Percentiles rank a stretch among this genome's conserved stretches.
phyloP scores from a whole-genome alignment of 768 basidiomycete species.

The Hygrocybe coccinea region DNA sequence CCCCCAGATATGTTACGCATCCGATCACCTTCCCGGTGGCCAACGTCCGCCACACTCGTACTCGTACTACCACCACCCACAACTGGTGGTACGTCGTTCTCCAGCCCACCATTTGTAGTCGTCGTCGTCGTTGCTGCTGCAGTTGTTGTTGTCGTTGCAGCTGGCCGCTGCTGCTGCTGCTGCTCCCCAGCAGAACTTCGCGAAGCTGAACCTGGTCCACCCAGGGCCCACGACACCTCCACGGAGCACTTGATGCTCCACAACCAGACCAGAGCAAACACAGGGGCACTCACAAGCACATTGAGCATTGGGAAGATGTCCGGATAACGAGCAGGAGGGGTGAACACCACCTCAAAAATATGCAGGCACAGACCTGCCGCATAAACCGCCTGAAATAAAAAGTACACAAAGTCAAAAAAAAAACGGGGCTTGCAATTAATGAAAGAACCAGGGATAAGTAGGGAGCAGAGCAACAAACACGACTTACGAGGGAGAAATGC shows the following conservation, averaged over 20 bases:
- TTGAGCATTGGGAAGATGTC: conserved; percentile 85
- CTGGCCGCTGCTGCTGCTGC: background rate
- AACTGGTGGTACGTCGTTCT: background rate
- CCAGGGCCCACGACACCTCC: conserved; percentile 76
- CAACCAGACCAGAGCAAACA: conserved; percentile 80
- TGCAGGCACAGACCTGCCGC: conserved; percentile 52
- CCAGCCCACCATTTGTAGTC: background rate
- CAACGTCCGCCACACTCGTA: background rate
- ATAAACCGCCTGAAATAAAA: conserved; percentile 49
- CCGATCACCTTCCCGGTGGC: background rate
- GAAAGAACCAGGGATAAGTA: conserved; percentile 4
- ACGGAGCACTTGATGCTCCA: conserved; percentile 84
- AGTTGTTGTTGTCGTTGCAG: background rate
- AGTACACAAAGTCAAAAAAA: too few relatives aligned
- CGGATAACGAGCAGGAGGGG: conserved; percentile 72
- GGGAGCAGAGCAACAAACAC: too few relatives aligned
- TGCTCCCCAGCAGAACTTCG: background rate
- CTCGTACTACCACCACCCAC: background rate
- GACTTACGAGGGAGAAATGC: conserved; percentile 48
- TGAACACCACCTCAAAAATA: conserved; percentile 52
- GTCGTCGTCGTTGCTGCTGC: background rate
- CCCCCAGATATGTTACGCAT: background rate
- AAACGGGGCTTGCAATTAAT: conserved; percentile 21
- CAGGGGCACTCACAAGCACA: conserved; percentile 70
- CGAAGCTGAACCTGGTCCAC: conserved; percentile 39